phyloP scores from a whole-genome alignment of 768 basidiomycete genomes.

The Naganishia friedmannii region DNA sequence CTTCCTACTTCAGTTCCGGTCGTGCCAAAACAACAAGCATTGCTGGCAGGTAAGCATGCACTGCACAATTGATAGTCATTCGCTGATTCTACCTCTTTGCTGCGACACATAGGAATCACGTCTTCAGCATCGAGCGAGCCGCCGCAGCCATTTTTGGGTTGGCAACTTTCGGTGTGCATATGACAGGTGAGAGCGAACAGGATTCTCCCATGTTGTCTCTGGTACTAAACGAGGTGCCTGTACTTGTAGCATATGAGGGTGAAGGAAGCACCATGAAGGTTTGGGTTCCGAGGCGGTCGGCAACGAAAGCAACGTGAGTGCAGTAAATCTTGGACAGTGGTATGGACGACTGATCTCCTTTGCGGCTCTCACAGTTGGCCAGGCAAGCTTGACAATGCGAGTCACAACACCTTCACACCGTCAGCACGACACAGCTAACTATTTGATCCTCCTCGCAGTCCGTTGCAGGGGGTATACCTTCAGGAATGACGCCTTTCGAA shows the following conservation, averaged over 20 bases:
- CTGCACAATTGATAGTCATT: not conserved
- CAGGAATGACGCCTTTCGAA: slow-evolving; percentile 69
- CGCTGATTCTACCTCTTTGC: not conserved
- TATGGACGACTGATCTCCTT: not conserved
- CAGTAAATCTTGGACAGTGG: not conserved
- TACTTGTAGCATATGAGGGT: slow-evolving; percentile 45
- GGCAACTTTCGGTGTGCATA: slow-evolving; percentile 87
- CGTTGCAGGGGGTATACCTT: slow-evolving; percentile 80
- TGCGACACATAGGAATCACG: slow-evolving; percentile 59
- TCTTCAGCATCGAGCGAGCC: slow-evolving; percentile 83
- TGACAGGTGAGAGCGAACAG: slow-evolving; percentile 57
- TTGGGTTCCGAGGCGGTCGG: slow-evolving; percentile 83
- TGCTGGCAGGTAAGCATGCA: slow-evolving; percentile 2
- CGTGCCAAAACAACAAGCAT: not conserved
- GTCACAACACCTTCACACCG: slow-evolving; percentile 1
- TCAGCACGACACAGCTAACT: not conserved
- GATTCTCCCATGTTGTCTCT: not conserved
- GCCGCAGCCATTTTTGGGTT: slow-evolving; percentile 86
- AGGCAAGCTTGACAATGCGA: slow-evolving; percentile 73
- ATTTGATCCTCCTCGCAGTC: slow-evolving; percentile 1
- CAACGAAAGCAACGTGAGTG: slow-evolving; percentile 84
- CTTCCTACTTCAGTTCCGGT: slow-evolving; percentile 58
- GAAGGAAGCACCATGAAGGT: slow-evolving; percentile 57
- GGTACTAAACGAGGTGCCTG: not conserved
- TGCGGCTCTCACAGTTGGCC: slow-evolving; percentile 63